Base-by-base conservation (phyloP, 1,284 basidiomycete species). In the Trametes polyzona region DNA sequence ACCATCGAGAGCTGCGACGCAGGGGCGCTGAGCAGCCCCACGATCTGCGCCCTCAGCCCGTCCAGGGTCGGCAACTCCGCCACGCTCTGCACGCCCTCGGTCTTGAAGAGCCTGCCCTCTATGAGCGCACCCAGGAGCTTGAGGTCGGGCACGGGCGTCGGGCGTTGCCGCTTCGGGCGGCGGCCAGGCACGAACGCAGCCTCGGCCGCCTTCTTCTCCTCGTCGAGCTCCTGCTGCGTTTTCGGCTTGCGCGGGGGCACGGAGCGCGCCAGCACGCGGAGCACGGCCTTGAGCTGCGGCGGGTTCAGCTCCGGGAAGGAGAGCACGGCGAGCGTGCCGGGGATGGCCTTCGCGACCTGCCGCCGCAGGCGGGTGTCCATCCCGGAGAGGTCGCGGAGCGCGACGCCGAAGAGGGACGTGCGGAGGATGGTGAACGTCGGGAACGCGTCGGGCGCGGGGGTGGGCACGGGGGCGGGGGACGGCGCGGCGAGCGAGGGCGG, bases 41-140 rank as follows among this genome's bases (percentile, higher is more conserved):
- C 83, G 56, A 93, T 79, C 71, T 93, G 91, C 17, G 86, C 84
- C 49, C 86, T 74, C 63, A 93, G 71, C 7, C 84, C 87, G 33
- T 87, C 87, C 65, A 93, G 71, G 37, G 84, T 82, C 26, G 90
- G 90, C 55, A 93, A 69, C 63, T 81, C 82, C 29, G 88, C 81
- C 2, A 92, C 82, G 27, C 83, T 79, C 70, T 77, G 74, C 58
- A 92, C 75, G 11, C 78, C 80, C 8, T 78, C 72, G 17, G 83
- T 76, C 49, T 83, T 75, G 70, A 91, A 83, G 53, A 92, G 80
- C 63, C 80, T 76, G 26, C 88, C 87, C 66, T 92, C 91, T 56
- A 92, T 81, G 55, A 92, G 73, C 37, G 88, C 90, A 17, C 90
- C 91, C 56, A 90, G 77, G n/a, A 93, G 71, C 65, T 75, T 81